Evolutionary conservation across 768 basidiomycete genomes (phyloP).

Genomic region (Lactarius psammicola): DNA sequence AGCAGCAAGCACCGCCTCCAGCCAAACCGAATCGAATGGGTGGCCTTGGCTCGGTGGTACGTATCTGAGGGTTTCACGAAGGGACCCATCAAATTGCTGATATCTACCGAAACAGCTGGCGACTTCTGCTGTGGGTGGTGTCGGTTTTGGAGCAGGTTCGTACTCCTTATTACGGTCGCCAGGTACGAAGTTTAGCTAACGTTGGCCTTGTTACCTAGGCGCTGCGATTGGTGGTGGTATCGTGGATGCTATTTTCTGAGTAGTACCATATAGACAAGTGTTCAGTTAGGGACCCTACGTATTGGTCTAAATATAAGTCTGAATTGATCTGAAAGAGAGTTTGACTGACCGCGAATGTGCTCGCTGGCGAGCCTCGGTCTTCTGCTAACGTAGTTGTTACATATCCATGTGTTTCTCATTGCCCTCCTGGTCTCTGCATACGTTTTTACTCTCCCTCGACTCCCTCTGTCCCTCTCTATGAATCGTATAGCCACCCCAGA

Average conservation of each 20-base stretch:
- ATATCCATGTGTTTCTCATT: constrained; percentile 20
- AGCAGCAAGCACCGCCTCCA: constrained; percentile 33
- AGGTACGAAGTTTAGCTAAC: not conserved
- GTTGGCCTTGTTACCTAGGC: constrained; percentile 33
- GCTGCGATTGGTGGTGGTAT: constrained; percentile 53
- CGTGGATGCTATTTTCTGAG: constrained; percentile 49
- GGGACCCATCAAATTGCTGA: not conserved
- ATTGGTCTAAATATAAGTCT: not conserved
- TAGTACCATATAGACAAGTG: not conserved
- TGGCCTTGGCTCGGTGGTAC: constrained; percentile 23
- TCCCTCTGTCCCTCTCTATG: constrained; percentile 1
- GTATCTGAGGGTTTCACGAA: not conserved
- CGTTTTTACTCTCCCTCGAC: constrained; percentile 1
- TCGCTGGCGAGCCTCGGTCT: not conserved
- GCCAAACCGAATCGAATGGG: constrained; percentile 22
- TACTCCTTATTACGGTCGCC: constrained; percentile 17
- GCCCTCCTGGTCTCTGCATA: not conserved
- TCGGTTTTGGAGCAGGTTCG: constrained; percentile 74
- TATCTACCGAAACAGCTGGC: constrained; percentile 34
- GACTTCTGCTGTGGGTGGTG: constrained; percentile 53
- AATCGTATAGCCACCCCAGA: not conserved
- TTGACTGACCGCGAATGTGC: not conserved
- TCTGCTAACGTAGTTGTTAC: not conserved
- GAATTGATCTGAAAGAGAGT: not conserved
- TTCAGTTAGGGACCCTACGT: not conserved